Conservation (phyloP, 208 protist species). For the Kentomonas sorsogonicus region DNA sequence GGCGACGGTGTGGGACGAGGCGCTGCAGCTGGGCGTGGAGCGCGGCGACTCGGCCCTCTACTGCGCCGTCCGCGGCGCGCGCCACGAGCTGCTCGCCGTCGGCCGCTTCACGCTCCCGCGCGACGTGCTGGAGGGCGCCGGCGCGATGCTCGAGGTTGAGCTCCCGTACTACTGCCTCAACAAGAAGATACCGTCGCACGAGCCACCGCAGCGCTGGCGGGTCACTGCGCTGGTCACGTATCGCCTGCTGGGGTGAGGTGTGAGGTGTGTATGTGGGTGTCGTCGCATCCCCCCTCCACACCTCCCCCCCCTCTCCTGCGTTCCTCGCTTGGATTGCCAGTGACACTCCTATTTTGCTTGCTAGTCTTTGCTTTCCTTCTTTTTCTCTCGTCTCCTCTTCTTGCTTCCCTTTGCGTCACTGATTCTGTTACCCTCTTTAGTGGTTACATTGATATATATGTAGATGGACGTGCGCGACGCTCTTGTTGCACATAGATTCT, state of each 20-base stretch:
- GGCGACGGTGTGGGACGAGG: slow-evolving; percentile 55
- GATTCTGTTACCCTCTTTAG: background rate
- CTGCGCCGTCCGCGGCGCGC: slow-evolving; percentile 41
- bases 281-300: background rate
- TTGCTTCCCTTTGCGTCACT: background rate
- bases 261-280: too few species aligned
- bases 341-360: too few species aligned
- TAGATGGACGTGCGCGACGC: too few species aligned
- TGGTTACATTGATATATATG: too few species aligned
- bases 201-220: slow-evolving; percentile 18
- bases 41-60: slow-evolving; percentile 28
- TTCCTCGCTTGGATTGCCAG: too few species aligned
- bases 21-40: slow-evolving; percentile 59
- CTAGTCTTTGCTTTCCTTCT: too few species aligned
- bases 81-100: slow-evolving; percentile 35
- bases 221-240: slow-evolving; percentile 35
- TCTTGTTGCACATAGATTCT: too few species aligned
- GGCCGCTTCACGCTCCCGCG: slow-evolving; percentile 27
- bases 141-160: slow-evolving; percentile 27
- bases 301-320: background rate
- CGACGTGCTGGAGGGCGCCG: slow-evolving; percentile 19
- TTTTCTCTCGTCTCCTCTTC: slow-evolving; percentile 3
- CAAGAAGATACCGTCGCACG: slow-evolving; percentile 18
- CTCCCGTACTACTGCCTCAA: slow-evolving; percentile 39
- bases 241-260: slow-evolving; percentile 19